Conservation (phyloP, 495 filamentous ascomycete species). For the Lophium mytilinum region DNA sequence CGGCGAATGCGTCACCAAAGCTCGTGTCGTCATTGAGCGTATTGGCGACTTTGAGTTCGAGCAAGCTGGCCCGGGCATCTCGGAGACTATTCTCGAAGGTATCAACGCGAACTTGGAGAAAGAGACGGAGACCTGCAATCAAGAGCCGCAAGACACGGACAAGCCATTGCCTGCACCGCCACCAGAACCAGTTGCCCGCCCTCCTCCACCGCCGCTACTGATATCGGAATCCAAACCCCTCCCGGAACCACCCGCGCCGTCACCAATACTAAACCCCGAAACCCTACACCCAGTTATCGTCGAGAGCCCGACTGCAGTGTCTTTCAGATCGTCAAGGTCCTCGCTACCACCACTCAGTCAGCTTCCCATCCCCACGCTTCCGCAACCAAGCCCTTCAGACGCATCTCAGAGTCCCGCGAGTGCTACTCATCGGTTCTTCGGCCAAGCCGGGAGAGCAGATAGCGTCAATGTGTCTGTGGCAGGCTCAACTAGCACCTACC, state of each 20-base stretch:
- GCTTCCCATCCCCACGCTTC: conserved; percentile 32
- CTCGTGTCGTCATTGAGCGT: conserved; percentile 75
- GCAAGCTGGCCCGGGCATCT: conserved; percentile 24
- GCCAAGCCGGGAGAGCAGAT: conserved; percentile 31
- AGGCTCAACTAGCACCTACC: conserved; percentile 64
- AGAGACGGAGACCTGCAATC: conserved; percentile 1
- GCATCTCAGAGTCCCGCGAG: conserved; percentile 23
- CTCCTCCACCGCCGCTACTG: conserved; percentile 19
- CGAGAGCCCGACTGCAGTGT: conserved; percentile 24
- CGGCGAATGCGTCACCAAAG: conserved; percentile 82
- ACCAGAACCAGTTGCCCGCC: conserved; percentile 5
- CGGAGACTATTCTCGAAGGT: conserved; percentile 26
- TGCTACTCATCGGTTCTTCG: conserved; percentile 21
- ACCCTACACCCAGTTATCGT: conserved; percentile 14
- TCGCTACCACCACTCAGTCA: conserved; percentile 23
- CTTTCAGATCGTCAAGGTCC: conserved; percentile 26
- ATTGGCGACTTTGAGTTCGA: conserved; percentile 93
- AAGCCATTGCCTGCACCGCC: conserved; percentile 27
- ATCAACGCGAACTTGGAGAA: conserved; percentile 2
- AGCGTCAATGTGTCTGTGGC: conserved; percentile 47
- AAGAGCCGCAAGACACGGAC: conserved; percentile 12
- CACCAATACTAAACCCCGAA: conserved; percentile 8
- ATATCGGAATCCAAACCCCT: conserved; percentile 29
- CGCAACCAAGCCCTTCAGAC: conserved; percentile 34
- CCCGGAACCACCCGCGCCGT: conserved; percentile 23